These are phyloP conservation scores for Anthoceros angustus DNA, from an alignment of 225 moss, liverwort and hornwort genomes.

Conservation along the genomic window DNA sequence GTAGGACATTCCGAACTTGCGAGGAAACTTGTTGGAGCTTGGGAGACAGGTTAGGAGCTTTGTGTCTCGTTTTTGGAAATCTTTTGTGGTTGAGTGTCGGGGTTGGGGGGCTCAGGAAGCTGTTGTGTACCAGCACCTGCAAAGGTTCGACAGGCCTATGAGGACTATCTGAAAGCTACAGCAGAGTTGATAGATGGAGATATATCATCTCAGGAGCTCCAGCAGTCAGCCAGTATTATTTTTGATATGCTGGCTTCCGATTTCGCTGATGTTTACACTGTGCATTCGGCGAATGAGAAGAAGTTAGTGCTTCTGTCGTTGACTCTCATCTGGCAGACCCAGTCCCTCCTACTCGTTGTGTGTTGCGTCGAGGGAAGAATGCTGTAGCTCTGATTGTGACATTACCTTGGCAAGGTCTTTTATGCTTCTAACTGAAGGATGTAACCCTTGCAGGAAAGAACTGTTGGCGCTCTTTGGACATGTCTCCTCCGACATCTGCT, in stretches of 20 bases:
- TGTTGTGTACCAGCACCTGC: conserved; percentile 42
- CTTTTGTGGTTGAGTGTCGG: background rate
- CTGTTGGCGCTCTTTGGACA: conserved; percentile 56
- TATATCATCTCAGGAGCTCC: conserved; percentile 70
- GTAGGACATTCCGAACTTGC: conserved; percentile 2
- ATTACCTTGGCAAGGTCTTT: no score
- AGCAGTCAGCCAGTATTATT: conserved; percentile 65
- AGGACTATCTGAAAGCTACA: conserved; percentile 69
- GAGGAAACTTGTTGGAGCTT: background rate
- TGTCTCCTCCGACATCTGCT: conserved; percentile 34
- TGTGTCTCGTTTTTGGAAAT: background rate
- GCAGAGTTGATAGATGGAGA: conserved; percentile 67
- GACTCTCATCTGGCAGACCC: background rate
- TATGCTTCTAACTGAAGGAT: background rate
- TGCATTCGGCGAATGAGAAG: conserved; percentile 27
- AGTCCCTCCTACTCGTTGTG: background rate
- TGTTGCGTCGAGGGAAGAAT: background rate
- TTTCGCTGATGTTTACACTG: conserved; percentile 27
- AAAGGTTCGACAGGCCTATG: conserved; percentile 54
- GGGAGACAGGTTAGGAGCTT: background rate
- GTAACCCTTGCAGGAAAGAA: conserved; percentile 35
- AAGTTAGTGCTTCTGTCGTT: conserved; percentile 23
- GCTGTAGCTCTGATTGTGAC: background rate
- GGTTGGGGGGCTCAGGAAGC: background rate
- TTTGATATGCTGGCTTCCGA: conserved; percentile 47